Conservation (phyloP, 176 grass and related monocot species). For the Olyra latifolia region DNA sequence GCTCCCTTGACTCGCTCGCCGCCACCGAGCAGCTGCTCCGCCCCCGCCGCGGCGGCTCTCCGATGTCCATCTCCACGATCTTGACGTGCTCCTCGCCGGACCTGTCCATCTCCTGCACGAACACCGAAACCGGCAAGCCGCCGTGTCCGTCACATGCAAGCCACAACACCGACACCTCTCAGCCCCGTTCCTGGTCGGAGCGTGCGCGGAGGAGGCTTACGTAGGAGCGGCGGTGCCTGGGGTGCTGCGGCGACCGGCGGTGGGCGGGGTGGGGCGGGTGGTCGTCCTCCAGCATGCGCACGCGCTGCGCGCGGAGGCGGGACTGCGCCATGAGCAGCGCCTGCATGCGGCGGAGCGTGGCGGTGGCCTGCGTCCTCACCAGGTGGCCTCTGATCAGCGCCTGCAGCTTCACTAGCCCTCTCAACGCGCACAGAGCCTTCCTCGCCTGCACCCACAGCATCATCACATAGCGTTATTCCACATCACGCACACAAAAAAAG, state of each 20-base stretch:
- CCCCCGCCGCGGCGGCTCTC: constrained; percentile 40
- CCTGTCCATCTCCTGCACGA: constrained; percentile 75
- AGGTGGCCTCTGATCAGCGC: constrained; percentile 76
- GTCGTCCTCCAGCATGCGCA: constrained; percentile 50
- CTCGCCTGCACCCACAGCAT: constrained; percentile 52
- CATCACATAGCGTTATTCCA: neutral
- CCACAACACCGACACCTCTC: neutral
- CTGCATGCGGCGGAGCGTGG: constrained; percentile 83
- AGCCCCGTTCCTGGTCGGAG: too few relatives aligned
- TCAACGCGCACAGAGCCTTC: constrained; percentile 73
- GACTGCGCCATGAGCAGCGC: constrained; percentile 64
- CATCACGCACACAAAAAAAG: neutral
- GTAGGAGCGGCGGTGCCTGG: constrained; percentile 57
- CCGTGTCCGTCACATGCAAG: neutral
- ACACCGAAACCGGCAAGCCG: neutral
- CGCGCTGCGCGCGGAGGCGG: constrained; percentile 55
- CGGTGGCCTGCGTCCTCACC: constrained; percentile 68
- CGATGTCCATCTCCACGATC: constrained; percentile 74
- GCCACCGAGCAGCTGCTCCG: constrained; percentile 53
- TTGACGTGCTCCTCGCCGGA: constrained; percentile 58
- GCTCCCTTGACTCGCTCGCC: constrained; percentile 26
- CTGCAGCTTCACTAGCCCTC: constrained; percentile 82
- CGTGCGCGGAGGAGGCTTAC: constrained; percentile 25
- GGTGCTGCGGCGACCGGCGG: constrained; percentile 53
- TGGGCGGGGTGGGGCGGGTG: neutral